Evolutionary conservation across 2,329 filamentous ascomycete species (phyloP).

Genomic region (Aureobasidium zeae): DNA sequence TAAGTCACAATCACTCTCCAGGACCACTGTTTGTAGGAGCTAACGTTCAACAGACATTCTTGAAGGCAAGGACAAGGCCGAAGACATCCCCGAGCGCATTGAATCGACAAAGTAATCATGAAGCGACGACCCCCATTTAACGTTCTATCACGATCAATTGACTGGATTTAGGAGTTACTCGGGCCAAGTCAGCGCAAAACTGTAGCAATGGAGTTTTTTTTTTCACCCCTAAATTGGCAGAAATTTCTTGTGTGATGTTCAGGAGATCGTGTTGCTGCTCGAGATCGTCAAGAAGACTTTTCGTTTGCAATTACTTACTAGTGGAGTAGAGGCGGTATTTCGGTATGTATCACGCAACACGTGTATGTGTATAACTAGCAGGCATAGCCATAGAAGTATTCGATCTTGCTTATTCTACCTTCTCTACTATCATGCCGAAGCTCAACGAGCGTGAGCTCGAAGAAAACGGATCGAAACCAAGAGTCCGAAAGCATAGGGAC

Average conservation of each 20-base stretch:
- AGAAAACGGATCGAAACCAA: too few relatives aligned
- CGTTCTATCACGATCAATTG: conserved; percentile 12
- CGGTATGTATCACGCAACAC: background rate
- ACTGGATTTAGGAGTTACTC: conserved; percentile 15
- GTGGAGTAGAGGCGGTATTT: background rate
- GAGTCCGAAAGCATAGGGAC: too few relatives aligned
- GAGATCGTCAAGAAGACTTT: background rate
- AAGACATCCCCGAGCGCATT: conserved; percentile 66
- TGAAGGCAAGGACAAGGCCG: conserved; percentile 63
- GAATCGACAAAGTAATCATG: conserved; percentile 23
- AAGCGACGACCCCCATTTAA: conserved; percentile 8
- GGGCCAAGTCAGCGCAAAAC: conserved; percentile 1
- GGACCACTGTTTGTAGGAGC: background rate
- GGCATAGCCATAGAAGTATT: background rate
- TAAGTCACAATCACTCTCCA: conserved; percentile 26
- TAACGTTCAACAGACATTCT: conserved; percentile 51
- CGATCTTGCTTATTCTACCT: too few relatives aligned
- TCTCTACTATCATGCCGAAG: too few relatives aligned
- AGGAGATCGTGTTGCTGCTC: background rate
- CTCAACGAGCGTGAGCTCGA: too few relatives aligned
- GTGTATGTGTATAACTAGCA: conserved; percentile 1
- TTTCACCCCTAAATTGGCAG: background rate
- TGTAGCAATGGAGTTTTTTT: background rate
- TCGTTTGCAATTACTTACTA: background rate
- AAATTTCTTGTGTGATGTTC: background rate